Percentiles rank a stretch among this genome's conserved stretches.
Evolutionary conservation across 2,329 filamentous ascomycete genomes (phyloP).

Genomic region (Diaporthe velutina): DNA sequence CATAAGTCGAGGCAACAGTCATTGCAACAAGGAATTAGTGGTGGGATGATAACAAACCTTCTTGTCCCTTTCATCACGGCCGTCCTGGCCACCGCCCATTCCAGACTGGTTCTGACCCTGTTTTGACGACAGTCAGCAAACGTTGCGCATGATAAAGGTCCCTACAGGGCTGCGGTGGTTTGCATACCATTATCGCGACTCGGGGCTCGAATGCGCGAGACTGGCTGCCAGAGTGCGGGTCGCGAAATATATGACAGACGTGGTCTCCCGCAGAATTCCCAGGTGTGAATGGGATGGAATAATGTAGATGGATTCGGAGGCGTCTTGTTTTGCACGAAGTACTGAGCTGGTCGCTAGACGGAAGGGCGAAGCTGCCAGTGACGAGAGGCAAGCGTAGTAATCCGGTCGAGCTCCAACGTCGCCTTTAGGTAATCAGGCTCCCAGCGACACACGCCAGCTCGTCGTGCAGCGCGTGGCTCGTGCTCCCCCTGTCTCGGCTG

Average conservation of each 20-base stretch:
- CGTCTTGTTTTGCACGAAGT: not conserved
- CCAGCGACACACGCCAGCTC: conserved; percentile 37
- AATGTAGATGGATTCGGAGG: not conserved
- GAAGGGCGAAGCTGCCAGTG: conserved; percentile 30
- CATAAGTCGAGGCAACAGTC: not conserved
- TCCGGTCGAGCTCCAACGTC: not conserved
- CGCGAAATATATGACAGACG: not conserved
- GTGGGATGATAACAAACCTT: conserved; percentile 71
- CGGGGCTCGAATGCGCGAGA: conserved; percentile 11
- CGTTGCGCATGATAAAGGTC: conserved; percentile 3
- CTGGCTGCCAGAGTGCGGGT: not conserved
- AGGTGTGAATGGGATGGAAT: not conserved
- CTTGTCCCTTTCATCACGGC: conserved; percentile 90
- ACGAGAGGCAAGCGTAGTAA: conserved; percentile 19
- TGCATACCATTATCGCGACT: conserved; percentile 46
- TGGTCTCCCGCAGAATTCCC: not conserved
- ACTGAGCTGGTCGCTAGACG: not conserved
- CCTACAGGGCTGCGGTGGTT: not conserved
- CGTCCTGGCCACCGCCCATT: conserved; percentile 80
- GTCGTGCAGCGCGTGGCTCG: conserved; percentile 8
- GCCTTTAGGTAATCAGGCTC: conserved; percentile 41
- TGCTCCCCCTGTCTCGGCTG: conserved; percentile 3
- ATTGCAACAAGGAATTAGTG: conserved; percentile 8
- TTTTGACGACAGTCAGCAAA: conserved; percentile 40
- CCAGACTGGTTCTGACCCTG: conserved; percentile 90